Conservation (phyloP, 2,329 filamentous ascomycete species). For the Venturia oleaginea region DNA sequence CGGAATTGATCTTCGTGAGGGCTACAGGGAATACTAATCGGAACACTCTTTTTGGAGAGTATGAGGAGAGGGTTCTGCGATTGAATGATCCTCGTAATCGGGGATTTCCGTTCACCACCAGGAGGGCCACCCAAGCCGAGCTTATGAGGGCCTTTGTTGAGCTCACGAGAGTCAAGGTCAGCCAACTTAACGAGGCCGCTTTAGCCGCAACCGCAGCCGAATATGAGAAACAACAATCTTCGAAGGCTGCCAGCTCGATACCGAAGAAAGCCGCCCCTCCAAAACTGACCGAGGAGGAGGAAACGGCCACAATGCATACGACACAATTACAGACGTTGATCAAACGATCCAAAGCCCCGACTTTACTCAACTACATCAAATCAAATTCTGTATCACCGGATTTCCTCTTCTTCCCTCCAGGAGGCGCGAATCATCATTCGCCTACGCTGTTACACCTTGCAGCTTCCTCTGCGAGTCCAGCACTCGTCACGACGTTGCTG, state of each 20-base stretch:
- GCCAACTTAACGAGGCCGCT: slow-evolving; percentile 61
- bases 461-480: slow-evolving; percentile 67
- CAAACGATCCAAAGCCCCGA: slow-evolving; percentile 81
- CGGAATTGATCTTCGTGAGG: slow-evolving; percentile 79
- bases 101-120: slow-evolving; percentile 87
- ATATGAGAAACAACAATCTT: slow-evolving; percentile 19
- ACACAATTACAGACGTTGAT: slow-evolving; percentile 82
- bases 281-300: slow-evolving; percentile 73
- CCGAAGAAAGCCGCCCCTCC: slow-evolving; percentile 46
- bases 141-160: slow-evolving; percentile 93
- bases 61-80: slow-evolving; percentile 76
- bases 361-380: slow-evolving; percentile 72
- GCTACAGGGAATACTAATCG: slow-evolving; percentile 83
- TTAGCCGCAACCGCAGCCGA: slow-evolving; percentile 42
- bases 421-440: slow-evolving; percentile 65
- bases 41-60: slow-evolving; percentile 79
- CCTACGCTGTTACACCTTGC: slow-evolving; percentile 80
- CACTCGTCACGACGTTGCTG: slow-evolving; percentile 69
- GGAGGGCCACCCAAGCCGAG: slow-evolving; percentile 85
- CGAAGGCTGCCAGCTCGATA: slow-evolving; percentile 19
- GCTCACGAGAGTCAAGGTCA: slow-evolving; percentile 80
- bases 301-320: slow-evolving; percentile 73
- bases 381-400: slow-evolving; percentile 62
- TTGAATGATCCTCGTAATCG: slow-evolving; percentile 72
- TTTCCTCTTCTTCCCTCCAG: slow-evolving; percentile 64